These are phyloP conservation scores for Prillingera fragicola DNA, from an alignment of 1,284 basidiomycete genomes.

Conservation along the genomic window DNA sequence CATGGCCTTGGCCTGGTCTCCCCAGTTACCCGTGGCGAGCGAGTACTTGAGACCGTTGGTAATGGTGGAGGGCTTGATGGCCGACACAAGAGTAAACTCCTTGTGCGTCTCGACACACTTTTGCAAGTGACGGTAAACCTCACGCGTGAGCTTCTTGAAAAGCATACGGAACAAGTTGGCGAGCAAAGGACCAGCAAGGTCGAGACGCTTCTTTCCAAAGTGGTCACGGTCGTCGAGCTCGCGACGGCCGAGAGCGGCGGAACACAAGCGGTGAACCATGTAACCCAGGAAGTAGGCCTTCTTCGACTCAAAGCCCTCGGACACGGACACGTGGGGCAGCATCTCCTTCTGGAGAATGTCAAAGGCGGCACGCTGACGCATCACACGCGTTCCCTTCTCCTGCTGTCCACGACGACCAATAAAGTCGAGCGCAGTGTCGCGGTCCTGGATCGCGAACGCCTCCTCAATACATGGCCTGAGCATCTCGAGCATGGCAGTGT, in stretches of 20 bases:
- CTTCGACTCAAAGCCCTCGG: conserved; percentile 92
- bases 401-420: conserved; percentile 97
- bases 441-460: conserved; percentile 95
- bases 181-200: conserved; percentile 89
- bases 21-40: conserved; percentile 98
- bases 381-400: conserved; percentile 82
- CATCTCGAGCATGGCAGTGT: conserved; percentile 95
- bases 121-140: conserved; percentile 94
- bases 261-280: conserved; percentile 93
- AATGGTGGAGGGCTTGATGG: conserved; percentile 93
- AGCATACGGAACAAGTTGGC: conserved; percentile 96
- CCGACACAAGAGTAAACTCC: conserved; percentile 85
- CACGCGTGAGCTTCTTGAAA: conserved; percentile 93
- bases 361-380: conserved; percentile 91
- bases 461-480: conserved; percentile 98
- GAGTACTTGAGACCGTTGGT: conserved; percentile 98
- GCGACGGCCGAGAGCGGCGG: conserved; percentile 87
- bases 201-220: conserved; percentile 96
- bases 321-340: conserved; percentile 94
- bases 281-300: conserved; percentile 99
- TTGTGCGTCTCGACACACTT: conserved; percentile 98
- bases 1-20: conserved; percentile 98
- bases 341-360: conserved; percentile 99
- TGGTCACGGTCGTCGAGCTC: conserved; percentile 99
- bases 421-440: conserved; percentile 87